Evolutionary conservation across 2,329 filamentous ascomycete genomes (phyloP).

Genomic region (Fonsecaea pugnacius): DNA sequence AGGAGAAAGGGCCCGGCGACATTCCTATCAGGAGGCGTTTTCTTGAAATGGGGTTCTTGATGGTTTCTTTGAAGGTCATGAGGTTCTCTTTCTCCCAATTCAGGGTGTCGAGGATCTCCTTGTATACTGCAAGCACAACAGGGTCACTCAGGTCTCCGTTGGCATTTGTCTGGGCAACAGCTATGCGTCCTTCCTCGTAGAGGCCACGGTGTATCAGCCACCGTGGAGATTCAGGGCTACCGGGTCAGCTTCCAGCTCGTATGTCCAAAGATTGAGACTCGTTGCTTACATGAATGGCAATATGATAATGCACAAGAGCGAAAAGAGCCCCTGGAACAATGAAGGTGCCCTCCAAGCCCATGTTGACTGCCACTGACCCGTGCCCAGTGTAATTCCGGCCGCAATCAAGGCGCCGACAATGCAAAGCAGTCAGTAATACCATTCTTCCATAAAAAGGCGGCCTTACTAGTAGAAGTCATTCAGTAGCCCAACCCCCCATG

Average conservation of each 20-base stretch:
- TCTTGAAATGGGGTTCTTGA: slow-evolving; percentile 11
- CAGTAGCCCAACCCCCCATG: slow-evolving; percentile 14
- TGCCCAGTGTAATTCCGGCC: slow-evolving; percentile 52
- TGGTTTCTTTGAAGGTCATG: slow-evolving; percentile 17
- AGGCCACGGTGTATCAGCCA: slow-evolving; percentile 36
- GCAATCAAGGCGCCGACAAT: slow-evolving; percentile 50
- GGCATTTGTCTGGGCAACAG: slow-evolving; percentile 18
- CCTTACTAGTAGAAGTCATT: slow-evolving; percentile 18
- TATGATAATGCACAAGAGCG: slow-evolving; percentile 44
- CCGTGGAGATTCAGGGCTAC: slow-evolving; percentile 25
- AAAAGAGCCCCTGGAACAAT: slow-evolving; percentile 19
- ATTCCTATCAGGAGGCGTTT: slow-evolving; percentile 16
- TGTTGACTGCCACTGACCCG: slow-evolving; percentile 38
- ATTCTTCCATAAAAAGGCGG: background rate
- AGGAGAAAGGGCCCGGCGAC: slow-evolving; percentile 15
- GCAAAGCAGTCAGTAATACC: background rate
- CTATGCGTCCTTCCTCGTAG: slow-evolving; percentile 28
- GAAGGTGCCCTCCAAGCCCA: slow-evolving; percentile 27
- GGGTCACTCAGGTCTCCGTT: slow-evolving; percentile 19
- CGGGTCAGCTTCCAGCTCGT: background rate
- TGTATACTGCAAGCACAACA: slow-evolving; percentile 12
- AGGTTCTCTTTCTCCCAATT: slow-evolving; percentile 29
- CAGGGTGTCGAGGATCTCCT: slow-evolving; percentile 28
- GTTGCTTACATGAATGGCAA: slow-evolving; percentile 41
- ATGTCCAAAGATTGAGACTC: background rate